Percentiles rank a stretch among this genome's conserved stretches.
Conservation (phyloP, 1,284 basidiomycete species). For the Polyporus tsugae region DNA sequence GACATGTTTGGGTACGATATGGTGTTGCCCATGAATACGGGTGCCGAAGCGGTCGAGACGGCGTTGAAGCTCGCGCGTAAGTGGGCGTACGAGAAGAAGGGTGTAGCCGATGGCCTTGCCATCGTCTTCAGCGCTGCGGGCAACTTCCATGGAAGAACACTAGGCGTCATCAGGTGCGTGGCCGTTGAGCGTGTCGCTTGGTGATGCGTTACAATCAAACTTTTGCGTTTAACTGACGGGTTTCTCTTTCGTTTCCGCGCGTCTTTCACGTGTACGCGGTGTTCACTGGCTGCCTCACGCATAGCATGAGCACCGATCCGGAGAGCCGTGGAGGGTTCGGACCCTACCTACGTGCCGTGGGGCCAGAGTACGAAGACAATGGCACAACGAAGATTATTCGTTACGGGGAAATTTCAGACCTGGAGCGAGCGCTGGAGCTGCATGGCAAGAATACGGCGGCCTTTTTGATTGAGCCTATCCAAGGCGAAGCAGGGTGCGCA, state of each 20-base stretch:
- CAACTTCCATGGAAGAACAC: slow-evolving; percentile 96
- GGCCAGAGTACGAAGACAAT: slow-evolving; percentile 73
- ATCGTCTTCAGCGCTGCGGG: slow-evolving; percentile 89
- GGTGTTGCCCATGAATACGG: slow-evolving; percentile 99
- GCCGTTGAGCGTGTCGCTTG: slow-evolving; percentile 14
- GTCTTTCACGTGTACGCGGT: slow-evolving; percentile 18
- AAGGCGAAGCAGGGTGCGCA: slow-evolving; percentile 96
- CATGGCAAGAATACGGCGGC: slow-evolving; percentile 90
- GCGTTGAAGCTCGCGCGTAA: slow-evolving; percentile 86
- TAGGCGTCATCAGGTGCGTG: slow-evolving; percentile 84
- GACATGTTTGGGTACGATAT: slow-evolving; percentile 90
- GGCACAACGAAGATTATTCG: slow-evolving; percentile 68
- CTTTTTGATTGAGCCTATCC: slow-evolving; percentile 97
- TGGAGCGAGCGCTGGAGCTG: slow-evolving; percentile 84
- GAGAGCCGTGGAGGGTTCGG: slow-evolving; percentile 91
- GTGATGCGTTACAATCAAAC: slow-evolving; percentile 22
- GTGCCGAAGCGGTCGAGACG: slow-evolving; percentile 97
- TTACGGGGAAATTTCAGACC: slow-evolving; percentile 85
- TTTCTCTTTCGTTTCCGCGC: not conserved
- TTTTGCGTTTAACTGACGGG: slow-evolving; percentile 30
- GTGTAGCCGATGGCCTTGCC: slow-evolving; percentile 84
- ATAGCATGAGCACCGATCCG: slow-evolving; percentile 94
- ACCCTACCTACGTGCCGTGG: slow-evolving; percentile 88
- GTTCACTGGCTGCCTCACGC: slow-evolving; percentile 12
- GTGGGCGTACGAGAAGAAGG: slow-evolving; percentile 93